phyloP scores from a whole-genome alignment of 2,329 filamentous ascomycete genomes.

The Sclerotinia minor region DNA sequence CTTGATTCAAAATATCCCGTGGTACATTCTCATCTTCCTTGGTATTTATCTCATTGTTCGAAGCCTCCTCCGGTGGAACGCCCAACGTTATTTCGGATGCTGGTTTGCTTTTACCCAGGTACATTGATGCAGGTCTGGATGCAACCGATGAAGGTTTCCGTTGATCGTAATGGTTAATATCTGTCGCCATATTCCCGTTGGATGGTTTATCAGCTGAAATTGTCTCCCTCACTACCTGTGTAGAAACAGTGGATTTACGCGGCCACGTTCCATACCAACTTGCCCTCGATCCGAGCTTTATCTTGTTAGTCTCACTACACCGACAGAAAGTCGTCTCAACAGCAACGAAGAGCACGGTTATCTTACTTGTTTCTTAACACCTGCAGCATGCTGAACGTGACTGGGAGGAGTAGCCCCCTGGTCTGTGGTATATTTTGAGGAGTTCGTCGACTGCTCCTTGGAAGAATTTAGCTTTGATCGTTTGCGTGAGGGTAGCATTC shows the following conservation, averaged over 20 bases:
- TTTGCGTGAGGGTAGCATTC: constrained; percentile 40
- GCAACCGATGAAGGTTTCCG: constrained; percentile 31
- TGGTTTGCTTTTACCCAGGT: constrained; percentile 41
- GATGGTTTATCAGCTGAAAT: constrained; percentile 52
- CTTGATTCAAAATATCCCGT: constrained; percentile 6
- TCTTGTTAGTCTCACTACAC: constrained; percentile 22
- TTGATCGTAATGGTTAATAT: constrained; percentile 38
- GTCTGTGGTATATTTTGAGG: constrained; percentile 26
- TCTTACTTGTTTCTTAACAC: constrained; percentile 16
- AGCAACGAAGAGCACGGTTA: neutral
- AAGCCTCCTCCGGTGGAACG: constrained; percentile 25
- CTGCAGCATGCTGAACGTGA: constrained; percentile 8
- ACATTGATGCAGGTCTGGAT: constrained; percentile 40
- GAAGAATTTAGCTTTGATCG: constrained; percentile 33
- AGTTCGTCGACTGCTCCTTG: constrained; percentile 29
- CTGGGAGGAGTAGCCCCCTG: constrained; percentile 20
- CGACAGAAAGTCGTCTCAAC: constrained; percentile 7
- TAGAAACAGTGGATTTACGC: constrained; percentile 55
- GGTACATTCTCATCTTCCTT: constrained; percentile 21
- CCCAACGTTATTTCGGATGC: constrained; percentile 40
- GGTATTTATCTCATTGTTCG: constrained; percentile 24
- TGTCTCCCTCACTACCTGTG: constrained; percentile 60
- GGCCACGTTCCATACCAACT: constrained; percentile 67
- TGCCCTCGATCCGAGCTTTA: constrained; percentile 35
- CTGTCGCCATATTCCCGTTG: constrained; percentile 35